These are phyloP conservation scores for Tolypocladium tundrense DNA, from an alignment of 2,329 filamentous ascomycete genomes.

Conservation along the genomic window DNA sequence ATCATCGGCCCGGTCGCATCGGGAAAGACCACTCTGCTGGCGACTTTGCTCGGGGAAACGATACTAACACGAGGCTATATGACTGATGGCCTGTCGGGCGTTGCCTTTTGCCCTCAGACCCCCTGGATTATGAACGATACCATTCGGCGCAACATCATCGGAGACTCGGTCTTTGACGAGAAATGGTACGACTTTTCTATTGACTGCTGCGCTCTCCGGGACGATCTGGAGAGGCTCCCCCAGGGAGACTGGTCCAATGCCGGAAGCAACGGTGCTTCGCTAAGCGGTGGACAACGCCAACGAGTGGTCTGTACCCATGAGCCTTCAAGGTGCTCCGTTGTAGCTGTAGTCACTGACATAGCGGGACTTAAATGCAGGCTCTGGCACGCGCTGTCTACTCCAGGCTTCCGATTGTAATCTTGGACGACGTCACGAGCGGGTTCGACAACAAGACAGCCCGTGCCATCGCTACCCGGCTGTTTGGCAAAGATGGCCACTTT, in stretches of 20 bases:
- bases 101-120: background rate
- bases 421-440: background rate
- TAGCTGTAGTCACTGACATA: background rate
- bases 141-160: background rate
- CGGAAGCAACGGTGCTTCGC: background rate
- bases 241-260: background rate
- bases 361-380: background rate
- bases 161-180: background rate
- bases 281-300: conserved; percentile 1
- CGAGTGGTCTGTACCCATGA: background rate
- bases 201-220: background rate
- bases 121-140: background rate
- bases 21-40: background rate
- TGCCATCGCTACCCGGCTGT: background rate
- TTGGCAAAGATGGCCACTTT: background rate
- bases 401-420: background rate
- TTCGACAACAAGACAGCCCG: background rate
- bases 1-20: background rate
- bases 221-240: background rate
- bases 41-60: background rate
- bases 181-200: background rate
- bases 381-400: background rate
- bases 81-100: background rate
- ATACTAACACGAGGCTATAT: background rate
- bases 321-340: background rate